Percentiles rank a stretch among this genome's conserved stretches.
Evolutionary conservation across 2,329 filamentous ascomycete species (phyloP).

Genomic region (Tolypocladium capitatum): DNA sequence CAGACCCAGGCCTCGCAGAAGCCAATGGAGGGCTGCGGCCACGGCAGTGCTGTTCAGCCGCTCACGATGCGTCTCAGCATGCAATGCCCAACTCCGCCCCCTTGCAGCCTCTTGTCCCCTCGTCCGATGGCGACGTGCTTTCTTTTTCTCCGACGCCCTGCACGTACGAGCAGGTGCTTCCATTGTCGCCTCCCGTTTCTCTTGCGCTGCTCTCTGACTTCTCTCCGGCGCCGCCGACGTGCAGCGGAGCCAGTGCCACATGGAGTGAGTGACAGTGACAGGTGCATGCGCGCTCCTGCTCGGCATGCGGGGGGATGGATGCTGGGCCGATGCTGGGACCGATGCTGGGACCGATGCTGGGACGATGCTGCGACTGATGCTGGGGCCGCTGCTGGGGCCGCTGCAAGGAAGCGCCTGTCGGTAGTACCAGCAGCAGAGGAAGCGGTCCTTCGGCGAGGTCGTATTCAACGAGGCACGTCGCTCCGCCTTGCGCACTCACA

Average conservation of each 20-base stretch:
- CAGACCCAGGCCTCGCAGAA: not conserved
- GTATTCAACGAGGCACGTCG: not conserved
- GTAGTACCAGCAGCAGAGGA: too few species aligned
- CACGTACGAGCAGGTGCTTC: too few species aligned
- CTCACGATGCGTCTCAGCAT: not conserved
- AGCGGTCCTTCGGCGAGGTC: too few species aligned
- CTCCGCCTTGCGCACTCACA: not conserved
- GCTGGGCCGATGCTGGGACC: too few species aligned
- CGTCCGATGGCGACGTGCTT: not conserved
- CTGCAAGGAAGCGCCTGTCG: too few species aligned
- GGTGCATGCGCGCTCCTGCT: too few species aligned
- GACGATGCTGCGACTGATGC: too few species aligned
- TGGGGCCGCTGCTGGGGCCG: not conserved
- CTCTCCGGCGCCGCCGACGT: too few species aligned
- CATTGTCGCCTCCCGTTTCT: not conserved
- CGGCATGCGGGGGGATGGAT: too few species aligned
- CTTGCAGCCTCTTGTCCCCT: not conserved
- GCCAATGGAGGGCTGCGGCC: not conserved
- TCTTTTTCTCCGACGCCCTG: not conserved
- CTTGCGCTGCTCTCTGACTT: not conserved
- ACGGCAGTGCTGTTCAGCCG: not conserved
- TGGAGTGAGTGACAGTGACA: too few species aligned
- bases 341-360: too few species aligned
- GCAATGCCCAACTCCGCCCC: not conserved
- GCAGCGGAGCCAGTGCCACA: too few species aligned